Conservation (phyloP, 2,329 filamentous ascomycete genomes). For the Neofusicoccum kwambonambiense region DNA sequence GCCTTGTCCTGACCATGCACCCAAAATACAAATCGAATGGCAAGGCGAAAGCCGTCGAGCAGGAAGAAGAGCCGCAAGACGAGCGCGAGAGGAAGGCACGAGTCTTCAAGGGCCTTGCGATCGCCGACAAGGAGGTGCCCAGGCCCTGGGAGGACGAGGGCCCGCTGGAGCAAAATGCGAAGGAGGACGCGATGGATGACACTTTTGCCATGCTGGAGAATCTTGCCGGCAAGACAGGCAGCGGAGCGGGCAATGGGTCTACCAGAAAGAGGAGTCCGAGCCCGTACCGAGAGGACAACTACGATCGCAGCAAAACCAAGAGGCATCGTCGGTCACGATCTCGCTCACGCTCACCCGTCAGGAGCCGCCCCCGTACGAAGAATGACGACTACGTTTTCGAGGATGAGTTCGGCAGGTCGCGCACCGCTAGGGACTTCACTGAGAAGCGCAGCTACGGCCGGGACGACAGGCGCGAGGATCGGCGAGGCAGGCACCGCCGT, state of each 20-base stretch:
- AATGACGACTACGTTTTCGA: conserved; percentile 56
- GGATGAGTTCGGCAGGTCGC: conserved; percentile 58
- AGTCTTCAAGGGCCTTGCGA: conserved; percentile 84
- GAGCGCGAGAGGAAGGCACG: conserved; percentile 70
- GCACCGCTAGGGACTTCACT: conserved; percentile 36
- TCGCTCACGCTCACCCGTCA: conserved; percentile 39
- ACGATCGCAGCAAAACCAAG: conserved; percentile 42
- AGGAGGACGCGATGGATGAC: conserved; percentile 77
- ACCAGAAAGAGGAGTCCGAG: conserved; percentile 61
- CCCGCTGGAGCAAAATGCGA: conserved; percentile 35
- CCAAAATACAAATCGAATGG: conserved; percentile 73
- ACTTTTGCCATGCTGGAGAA: conserved; percentile 90
- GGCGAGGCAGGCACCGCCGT: conserved; percentile 43
- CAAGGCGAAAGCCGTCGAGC: conserved; percentile 30
- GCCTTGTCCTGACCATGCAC: conserved; percentile 84
- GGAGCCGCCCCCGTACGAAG: conserved; percentile 39
- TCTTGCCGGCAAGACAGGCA: conserved; percentile 65
- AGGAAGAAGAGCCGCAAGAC: conserved; percentile 42
- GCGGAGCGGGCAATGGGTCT: conserved; percentile 46
- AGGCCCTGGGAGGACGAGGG: conserved; percentile 49
- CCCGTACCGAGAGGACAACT: conserved; percentile 50
- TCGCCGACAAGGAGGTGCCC: conserved; percentile 71
- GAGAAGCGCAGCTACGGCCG: conserved; percentile 30
- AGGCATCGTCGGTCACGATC: conserved; percentile 50
- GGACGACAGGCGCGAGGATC: conserved; percentile 6